A percentile compares a stretch with the other conserved stretches of the same genome.
phyloP scores from a whole-genome alignment of 2,329 filamentous ascomycete species.

The Sclerotinia spermophila region DNA sequence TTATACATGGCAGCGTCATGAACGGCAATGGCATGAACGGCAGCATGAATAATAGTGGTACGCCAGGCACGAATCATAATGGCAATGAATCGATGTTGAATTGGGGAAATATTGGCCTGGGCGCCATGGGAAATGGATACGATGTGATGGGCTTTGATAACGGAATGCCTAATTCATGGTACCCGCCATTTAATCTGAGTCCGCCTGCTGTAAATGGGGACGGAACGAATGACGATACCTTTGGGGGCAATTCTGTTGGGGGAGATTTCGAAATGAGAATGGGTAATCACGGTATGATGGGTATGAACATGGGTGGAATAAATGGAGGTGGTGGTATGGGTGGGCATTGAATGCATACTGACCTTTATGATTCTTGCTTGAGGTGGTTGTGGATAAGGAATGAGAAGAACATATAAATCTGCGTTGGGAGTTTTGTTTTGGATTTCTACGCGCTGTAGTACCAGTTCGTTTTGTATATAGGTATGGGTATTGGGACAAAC shows the following conservation, averaged over 20 bases:
- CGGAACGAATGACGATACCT: constrained; percentile 36
- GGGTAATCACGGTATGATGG: not conserved
- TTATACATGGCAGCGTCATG: constrained; percentile 28
- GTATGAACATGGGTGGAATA: not conserved
- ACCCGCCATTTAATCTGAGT: constrained; percentile 89
- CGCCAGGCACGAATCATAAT: constrained; percentile 12
- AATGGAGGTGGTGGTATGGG: not conserved
- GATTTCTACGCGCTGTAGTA: not conserved
- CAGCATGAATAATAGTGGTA: constrained; percentile 2
- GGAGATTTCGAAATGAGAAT: constrained; percentile 2
- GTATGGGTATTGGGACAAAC: not conserved
- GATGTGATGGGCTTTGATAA: not conserved
- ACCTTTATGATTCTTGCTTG: not conserved
- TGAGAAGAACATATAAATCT: not conserved
- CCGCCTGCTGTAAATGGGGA: constrained; percentile 55
- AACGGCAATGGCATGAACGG: constrained; percentile 17
- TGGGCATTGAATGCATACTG: not conserved
- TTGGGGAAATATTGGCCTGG: constrained; percentile 10
- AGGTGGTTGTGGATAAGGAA: not conserved
- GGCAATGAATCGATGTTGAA: constrained; percentile 20
- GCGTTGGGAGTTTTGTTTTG: not conserved
- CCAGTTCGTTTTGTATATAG: not conserved
- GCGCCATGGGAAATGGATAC: constrained; percentile 7
- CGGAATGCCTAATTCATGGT: constrained; percentile 66
- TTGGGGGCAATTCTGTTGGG: constrained; percentile 17